Evolutionary conservation across 1,284 basidiomycete species (phyloP).

Genomic region (Polyporus tsugae): DNA sequence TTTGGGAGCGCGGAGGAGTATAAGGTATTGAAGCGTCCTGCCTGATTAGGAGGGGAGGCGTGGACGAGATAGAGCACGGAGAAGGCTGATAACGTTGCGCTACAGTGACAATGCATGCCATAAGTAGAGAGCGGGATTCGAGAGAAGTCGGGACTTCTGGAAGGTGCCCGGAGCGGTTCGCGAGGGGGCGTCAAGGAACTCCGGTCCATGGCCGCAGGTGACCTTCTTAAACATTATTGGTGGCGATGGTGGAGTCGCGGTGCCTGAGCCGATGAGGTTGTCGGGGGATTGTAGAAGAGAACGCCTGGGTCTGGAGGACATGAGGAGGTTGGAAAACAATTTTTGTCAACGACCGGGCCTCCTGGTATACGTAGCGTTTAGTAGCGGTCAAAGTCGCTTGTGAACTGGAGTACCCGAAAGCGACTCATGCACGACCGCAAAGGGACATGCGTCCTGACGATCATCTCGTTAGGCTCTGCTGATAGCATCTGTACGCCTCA

Average conservation of each 20-base stretch:
- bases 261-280: too few relatives aligned
- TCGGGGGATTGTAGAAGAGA: too few relatives aligned
- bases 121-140: background rate
- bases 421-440: background rate
- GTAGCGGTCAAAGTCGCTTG: background rate
- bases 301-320: too few relatives aligned
- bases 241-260: too few relatives aligned
- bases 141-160: background rate
- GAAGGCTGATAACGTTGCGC: slow-evolving; percentile 4
- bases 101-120: background rate
- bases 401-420: background rate
- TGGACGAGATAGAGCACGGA: background rate
- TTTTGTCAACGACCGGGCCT: too few relatives aligned
- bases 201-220: too few relatives aligned
- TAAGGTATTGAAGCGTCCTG: background rate
- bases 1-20: slow-evolving; percentile 9
- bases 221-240: too few relatives aligned
- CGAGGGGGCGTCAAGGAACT: background rate
- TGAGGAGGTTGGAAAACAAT: too few relatives aligned
- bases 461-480: background rate
- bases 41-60: background rate
- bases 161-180: background rate
- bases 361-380: too few relatives aligned
- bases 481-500: background rate
- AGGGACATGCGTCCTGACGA: background rate